Conservation (phyloP, 306 rosid genomes). For the Albizia julibrissin region DNA sequence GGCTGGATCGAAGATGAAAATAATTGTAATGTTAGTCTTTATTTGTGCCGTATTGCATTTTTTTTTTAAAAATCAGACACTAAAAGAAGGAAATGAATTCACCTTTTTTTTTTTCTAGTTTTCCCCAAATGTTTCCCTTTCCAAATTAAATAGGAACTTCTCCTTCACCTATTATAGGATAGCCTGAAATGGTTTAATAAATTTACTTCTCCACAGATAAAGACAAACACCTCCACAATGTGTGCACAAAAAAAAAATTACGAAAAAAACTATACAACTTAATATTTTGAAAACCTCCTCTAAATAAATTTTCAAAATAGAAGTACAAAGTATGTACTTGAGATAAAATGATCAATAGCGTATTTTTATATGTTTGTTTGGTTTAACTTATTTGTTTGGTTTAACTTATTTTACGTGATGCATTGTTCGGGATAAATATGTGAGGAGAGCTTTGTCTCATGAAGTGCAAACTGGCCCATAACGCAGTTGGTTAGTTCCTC, state of each 20-base stretch:
- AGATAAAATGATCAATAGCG: background rate
- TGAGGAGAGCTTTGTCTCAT: too few species aligned
- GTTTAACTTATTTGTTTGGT: too few species aligned
- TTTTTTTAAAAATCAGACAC: background rate
- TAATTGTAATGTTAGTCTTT: background rate
- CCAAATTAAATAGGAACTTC: background rate
- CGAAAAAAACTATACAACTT: background rate
- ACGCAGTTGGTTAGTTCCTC: conserved; percentile 39
- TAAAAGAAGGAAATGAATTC: background rate
- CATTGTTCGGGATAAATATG: too few species aligned
- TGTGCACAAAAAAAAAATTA: background rate
- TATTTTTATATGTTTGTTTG: too few species aligned
- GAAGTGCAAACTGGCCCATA: background rate
- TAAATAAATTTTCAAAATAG: background rate
- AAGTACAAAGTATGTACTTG: conserved; percentile 3
- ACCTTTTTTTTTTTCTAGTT: background rate
- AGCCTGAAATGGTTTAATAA: background rate
- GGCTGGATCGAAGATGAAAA: background rate
- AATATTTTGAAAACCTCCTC: background rate
- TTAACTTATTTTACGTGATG: too few species aligned
- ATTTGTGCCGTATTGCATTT: background rate
- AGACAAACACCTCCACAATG: background rate
- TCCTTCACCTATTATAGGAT: background rate
- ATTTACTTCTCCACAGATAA: background rate
- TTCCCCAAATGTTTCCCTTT: background rate